These are phyloP conservation scores for Fraxinus xanthoxyloides DNA, from an alignment of 305 asterid genomes.

Conservation along the genomic window DNA sequence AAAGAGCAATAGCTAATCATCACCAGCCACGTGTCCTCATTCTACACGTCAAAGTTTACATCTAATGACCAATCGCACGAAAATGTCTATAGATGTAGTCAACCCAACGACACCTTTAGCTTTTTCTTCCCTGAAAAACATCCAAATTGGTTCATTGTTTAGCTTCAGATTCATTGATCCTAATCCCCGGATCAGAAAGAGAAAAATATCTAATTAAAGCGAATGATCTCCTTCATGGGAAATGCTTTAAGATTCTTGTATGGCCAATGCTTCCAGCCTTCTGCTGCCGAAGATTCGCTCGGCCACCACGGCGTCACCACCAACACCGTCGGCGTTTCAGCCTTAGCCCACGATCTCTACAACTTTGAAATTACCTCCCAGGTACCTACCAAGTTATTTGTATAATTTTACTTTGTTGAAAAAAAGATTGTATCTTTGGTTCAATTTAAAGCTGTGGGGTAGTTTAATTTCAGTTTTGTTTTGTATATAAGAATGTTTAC, in stretches of 20 bases:
- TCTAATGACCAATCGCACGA: neutral
- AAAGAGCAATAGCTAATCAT: neutral
- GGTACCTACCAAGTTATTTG: slow-evolving; percentile 38
- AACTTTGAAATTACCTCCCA: slow-evolving; percentile 76
- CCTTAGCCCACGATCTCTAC: slow-evolving; percentile 80
- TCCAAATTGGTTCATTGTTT: neutral
- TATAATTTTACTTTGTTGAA: neutral
- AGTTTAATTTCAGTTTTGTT: neutral
- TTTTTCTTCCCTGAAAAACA: neutral
- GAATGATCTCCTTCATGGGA: slow-evolving; percentile 51
- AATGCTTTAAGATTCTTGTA: slow-evolving; percentile 64
- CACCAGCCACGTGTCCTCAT: neutral
- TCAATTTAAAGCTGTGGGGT: neutral
- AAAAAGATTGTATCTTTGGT: neutral
- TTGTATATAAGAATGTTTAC: neutral
- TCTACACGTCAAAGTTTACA: neutral
- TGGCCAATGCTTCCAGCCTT: slow-evolving; percentile 44
- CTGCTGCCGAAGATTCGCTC: slow-evolving; percentile 47
- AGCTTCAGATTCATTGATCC: neutral
- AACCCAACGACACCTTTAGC: neutral
- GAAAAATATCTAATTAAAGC: slow-evolving; percentile 2
- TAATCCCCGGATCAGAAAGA: neutral
- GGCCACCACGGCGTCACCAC: slow-evolving; percentile 65
- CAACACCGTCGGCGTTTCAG: slow-evolving; percentile 54
- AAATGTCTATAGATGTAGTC: neutral